Conservation (phyloP, 176 grass and related monocot species). For the Eremochloa ophiuroides region DNA sequence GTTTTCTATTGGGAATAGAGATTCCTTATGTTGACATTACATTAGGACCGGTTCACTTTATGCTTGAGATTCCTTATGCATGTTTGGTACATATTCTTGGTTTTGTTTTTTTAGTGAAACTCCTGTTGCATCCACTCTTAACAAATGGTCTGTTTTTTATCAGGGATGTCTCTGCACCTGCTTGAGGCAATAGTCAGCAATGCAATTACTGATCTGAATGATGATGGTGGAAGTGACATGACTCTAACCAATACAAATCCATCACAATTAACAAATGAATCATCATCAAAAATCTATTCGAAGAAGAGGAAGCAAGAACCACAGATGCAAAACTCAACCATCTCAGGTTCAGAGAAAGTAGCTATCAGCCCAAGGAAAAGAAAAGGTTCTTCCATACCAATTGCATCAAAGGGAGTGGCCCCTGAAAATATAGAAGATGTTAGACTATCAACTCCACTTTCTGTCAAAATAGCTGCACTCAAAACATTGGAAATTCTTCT, state of each 20-base stretch:
- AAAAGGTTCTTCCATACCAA: slow-evolving; percentile 30
- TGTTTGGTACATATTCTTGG: slow-evolving; percentile 5
- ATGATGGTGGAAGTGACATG: slow-evolving; percentile 35
- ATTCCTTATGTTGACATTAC: background rate
- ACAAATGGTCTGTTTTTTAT: slow-evolving; percentile 29
- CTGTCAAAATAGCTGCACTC: slow-evolving; percentile 72
- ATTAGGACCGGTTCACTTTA: background rate
- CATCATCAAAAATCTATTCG: slow-evolving; percentile 43
- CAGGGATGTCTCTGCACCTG: slow-evolving; percentile 76
- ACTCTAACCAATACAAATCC: slow-evolving; percentile 22
- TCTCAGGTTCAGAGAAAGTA: slow-evolving; percentile 27
- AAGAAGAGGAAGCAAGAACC: slow-evolving; percentile 72
- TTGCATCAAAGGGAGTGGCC: slow-evolving; percentile 4
- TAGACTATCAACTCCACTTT: slow-evolving; percentile 38
- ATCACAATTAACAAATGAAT: slow-evolving; percentile 35
- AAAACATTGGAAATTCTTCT: slow-evolving; percentile 81
- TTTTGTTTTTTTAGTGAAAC: slow-evolving; percentile 18
- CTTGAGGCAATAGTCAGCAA: slow-evolving; percentile 67
- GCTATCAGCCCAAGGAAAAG: slow-evolving; percentile 40
- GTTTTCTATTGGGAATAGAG: background rate
- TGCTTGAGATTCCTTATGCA: slow-evolving; percentile 1
- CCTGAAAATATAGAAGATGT: slow-evolving; percentile 27
- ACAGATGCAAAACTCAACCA: slow-evolving; percentile 28
- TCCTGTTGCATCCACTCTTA: slow-evolving; percentile 14
- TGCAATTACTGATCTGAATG: slow-evolving; percentile 70